phyloP scores from a whole-genome alignment of 768 basidiomycete genomes.

The Kwoniella europaea region DNA sequence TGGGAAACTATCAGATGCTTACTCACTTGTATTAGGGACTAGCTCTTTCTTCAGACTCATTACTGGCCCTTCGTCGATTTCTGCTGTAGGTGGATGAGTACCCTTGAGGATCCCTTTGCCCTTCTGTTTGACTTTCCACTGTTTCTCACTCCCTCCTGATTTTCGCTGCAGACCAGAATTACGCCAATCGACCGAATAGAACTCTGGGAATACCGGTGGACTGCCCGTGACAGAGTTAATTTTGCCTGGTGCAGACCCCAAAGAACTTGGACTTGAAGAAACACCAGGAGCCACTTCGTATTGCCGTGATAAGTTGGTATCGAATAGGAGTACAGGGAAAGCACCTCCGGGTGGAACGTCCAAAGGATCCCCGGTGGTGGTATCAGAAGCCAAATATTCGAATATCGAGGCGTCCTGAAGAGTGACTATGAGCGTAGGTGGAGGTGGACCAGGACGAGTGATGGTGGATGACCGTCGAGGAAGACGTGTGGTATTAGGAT shows the following conservation, averaged over 20 bases:
- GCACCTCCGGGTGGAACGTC: slow-evolving; percentile 44
- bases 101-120: slow-evolving; percentile 45
- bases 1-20: background rate
- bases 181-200: slow-evolving; percentile 52
- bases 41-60: slow-evolving; percentile 24
- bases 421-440: slow-evolving; percentile 18
- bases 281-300: slow-evolving; percentile 59
- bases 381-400: slow-evolving; percentile 44
- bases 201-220: slow-evolving; percentile 43
- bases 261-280: background rate
- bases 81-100: background rate
- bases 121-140: slow-evolving; percentile 47
- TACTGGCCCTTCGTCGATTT: slow-evolving; percentile 20
- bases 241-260: too few relatives aligned
- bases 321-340: slow-evolving; percentile 73
- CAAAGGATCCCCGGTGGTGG: slow-evolving; percentile 19
- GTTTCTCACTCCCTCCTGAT: slow-evolving; percentile 42
- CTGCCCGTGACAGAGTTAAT: background rate
- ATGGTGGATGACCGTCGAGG: slow-evolving; percentile 19
- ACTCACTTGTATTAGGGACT: slow-evolving; percentile 24
- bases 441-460: slow-evolving; percentile 15
- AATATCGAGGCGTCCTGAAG: slow-evolving; percentile 47
- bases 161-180: slow-evolving; percentile 39
- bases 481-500: background rate
- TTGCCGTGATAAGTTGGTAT: slow-evolving; percentile 69